These are phyloP conservation scores for Salix suchowensis DNA, from an alignment of 345 rosid genomes.

Conservation along the genomic window DNA sequence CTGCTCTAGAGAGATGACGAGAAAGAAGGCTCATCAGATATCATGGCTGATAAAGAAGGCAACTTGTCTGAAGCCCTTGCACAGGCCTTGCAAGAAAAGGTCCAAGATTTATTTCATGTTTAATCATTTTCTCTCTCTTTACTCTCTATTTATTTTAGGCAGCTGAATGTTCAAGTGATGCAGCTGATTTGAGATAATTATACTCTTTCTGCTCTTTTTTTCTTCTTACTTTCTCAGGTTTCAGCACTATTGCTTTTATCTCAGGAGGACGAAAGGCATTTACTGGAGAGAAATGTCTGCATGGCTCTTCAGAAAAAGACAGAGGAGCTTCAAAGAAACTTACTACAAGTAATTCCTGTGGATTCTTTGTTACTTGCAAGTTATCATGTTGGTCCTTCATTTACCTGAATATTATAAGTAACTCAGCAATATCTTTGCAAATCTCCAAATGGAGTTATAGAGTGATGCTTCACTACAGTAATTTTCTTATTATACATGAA, in stretches of 20 bases:
- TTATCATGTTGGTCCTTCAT: neutral
- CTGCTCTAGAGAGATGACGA: conserved; percentile 39
- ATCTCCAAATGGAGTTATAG: neutral
- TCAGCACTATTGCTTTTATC: conserved; percentile 76
- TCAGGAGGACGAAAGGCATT: conserved; percentile 93
- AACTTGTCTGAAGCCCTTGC: conserved; percentile 54
- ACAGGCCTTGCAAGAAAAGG: conserved; percentile 91
- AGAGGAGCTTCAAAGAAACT: conserved; percentile 88
- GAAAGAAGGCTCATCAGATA: conserved; percentile 12
- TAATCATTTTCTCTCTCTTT: neutral
- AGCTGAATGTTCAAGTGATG: neutral
- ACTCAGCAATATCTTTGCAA: neutral
- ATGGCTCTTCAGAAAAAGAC: conserved; percentile 76
- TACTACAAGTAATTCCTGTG: conserved; percentile 61
- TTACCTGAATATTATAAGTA: neutral
- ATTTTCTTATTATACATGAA: neutral
- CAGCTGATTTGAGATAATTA: conserved; percentile 1
- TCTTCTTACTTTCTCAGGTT: conserved; percentile 47
- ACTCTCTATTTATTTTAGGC: neutral
- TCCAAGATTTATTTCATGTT: conserved; percentile 15
- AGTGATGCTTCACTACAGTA: neutral
- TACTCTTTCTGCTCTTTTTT: neutral
- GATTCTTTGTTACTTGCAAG: neutral
- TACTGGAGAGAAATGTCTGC: conserved; percentile 78
- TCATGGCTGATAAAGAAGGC: conserved; percentile 27